Evolutionary conservation across 495 filamentous ascomycete species (phyloP).

Genomic region (Penicillium odoratum): DNA sequence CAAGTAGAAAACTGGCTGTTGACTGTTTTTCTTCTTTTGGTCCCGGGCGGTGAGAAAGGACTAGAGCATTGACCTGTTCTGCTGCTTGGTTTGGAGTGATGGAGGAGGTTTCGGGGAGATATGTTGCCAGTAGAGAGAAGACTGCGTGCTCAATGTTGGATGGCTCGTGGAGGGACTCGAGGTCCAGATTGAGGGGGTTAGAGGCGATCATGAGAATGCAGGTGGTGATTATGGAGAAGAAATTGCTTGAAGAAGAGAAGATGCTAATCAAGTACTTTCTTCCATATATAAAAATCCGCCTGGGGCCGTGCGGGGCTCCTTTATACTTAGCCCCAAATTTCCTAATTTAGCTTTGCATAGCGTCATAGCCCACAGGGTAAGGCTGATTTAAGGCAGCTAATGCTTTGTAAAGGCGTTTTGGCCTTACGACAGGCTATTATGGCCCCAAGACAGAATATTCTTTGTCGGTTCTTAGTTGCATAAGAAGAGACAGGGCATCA

Average conservation of each 20-base stretch:
- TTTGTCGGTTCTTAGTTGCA: neutral
- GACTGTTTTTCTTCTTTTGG: conserved; percentile 2
- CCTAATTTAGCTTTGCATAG: neutral
- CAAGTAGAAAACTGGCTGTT: neutral
- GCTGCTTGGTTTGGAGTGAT: conserved; percentile 3
- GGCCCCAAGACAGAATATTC: neutral
- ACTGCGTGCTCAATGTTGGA: conserved; percentile 2
- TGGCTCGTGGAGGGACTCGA: neutral
- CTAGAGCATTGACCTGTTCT: conserved; percentile 1
- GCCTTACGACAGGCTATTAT: neutral
- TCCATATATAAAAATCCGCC: neutral
- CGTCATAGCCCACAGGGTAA: neutral
- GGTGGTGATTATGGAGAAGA: neutral
- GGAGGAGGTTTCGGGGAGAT: conserved; percentile 4
- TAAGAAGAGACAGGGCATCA: neutral
- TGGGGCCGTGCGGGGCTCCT: neutral
- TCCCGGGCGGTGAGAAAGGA: conserved; percentile 1
- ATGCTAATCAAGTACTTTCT: neutral
- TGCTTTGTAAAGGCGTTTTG: neutral
- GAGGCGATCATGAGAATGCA: conserved; percentile 1
- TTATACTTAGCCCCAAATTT: neutral
- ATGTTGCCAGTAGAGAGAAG: conserved; percentile 2
- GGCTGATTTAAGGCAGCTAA: neutral
- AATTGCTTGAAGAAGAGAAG: neutral
- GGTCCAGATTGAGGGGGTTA: conserved; percentile 4